These are phyloP conservation scores for Amyloporia xantha DNA, from an alignment of 768 basidiomycete genomes.

Conservation along the genomic window DNA sequence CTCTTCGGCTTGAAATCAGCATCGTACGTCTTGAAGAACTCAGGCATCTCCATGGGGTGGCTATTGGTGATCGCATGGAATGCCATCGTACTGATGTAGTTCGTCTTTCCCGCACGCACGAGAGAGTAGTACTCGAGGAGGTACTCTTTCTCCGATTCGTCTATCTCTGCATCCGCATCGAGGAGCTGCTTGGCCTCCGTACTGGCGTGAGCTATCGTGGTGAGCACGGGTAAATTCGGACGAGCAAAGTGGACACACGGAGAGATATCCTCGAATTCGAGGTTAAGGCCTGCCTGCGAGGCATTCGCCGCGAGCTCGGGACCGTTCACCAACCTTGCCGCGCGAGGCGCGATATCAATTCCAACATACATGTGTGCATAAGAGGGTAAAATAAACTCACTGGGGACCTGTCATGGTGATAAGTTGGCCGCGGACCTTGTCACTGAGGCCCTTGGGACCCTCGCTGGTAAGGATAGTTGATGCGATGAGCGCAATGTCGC, in stretches of 20 bases:
- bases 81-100: slow-evolving; percentile 18
- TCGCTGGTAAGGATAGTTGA: too few relatives aligned
- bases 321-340: too few relatives aligned
- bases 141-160: slow-evolving; percentile 25
- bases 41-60: slow-evolving; percentile 11
- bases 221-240: neutral
- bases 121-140: slow-evolving; percentile 27
- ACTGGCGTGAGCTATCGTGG: neutral
- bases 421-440: too few relatives aligned
- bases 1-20: neutral
- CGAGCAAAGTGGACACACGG: slow-evolving; percentile 10
- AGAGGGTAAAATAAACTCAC: too few relatives aligned
- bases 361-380: too few relatives aligned
- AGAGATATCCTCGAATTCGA: slow-evolving; percentile 21
- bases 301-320: too few relatives aligned
- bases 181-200: slow-evolving; percentile 18
- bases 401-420: too few relatives aligned
- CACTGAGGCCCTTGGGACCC: too few relatives aligned
- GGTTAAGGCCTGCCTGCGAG: slow-evolving; percentile 17
- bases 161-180: slow-evolving; percentile 7
- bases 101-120: slow-evolving; percentile 28
- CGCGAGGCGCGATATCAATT: too few relatives aligned
- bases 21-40: slow-evolving; percentile 17
- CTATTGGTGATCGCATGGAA: slow-evolving; percentile 19
- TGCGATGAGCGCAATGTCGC: too few relatives aligned